Evolutionary conservation across 2,329 filamentous ascomycete genomes (phyloP).

Genomic region (Endoconidiophora laricicola): DNA sequence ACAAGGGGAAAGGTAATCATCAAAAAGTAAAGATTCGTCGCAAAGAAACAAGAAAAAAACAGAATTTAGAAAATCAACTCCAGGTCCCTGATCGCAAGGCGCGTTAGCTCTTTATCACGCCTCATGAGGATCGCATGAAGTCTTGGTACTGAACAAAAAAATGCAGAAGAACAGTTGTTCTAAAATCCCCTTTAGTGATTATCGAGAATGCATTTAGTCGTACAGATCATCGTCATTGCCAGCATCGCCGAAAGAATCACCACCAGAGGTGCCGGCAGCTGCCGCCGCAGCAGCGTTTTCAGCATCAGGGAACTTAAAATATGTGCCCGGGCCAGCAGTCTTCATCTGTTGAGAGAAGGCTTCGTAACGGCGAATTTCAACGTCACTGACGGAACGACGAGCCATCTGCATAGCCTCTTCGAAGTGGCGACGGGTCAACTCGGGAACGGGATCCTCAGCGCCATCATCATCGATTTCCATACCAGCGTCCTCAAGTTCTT

Average conservation of each 20-base stretch:
- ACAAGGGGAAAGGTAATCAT: not conserved
- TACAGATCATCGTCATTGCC: constrained; percentile 96
- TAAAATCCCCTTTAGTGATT: not conserved
- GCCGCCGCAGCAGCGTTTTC: constrained; percentile 40
- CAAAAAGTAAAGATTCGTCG: not conserved
- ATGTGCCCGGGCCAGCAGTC: constrained; percentile 85
- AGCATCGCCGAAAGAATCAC: constrained; percentile 60
- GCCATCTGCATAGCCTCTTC: constrained; percentile 97
- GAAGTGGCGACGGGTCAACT: constrained; percentile 91
- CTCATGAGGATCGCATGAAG: not conserved
- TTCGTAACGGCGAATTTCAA: constrained; percentile 96
- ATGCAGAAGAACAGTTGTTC: constrained; percentile 1
- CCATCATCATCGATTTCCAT: constrained; percentile 58
- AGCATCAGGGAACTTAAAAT: constrained; percentile 88
- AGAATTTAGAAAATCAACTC: constrained; percentile 7
- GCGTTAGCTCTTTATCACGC: constrained; percentile 3
- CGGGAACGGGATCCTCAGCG: constrained; percentile 80
- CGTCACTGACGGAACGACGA: constrained; percentile 83
- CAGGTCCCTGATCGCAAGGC: constrained; percentile 9
- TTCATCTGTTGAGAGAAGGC: constrained; percentile 99
- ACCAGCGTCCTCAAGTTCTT: constrained; percentile 73
- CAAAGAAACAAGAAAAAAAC: constrained; percentile 2
- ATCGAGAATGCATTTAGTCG: constrained; percentile 28
- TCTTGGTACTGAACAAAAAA: not conserved
- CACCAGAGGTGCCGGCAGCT: constrained; percentile 39